Evolutionary conservation across 2,329 filamentous ascomycete species (phyloP).

Genomic region (Didymella segeticola): DNA sequence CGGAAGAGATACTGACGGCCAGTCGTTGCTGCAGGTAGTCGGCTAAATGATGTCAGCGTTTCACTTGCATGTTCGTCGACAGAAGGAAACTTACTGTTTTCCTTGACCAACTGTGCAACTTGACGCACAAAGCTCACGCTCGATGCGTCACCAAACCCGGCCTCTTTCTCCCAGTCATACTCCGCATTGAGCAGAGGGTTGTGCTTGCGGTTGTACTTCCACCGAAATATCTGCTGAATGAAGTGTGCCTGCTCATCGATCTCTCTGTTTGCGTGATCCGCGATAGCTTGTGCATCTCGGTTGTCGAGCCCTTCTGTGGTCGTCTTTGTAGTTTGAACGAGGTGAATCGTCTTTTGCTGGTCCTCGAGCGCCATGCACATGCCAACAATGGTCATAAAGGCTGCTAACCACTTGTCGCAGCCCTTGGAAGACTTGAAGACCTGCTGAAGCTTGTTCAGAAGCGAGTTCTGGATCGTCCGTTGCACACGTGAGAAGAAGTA

Average conservation of each 20-base stretch:
- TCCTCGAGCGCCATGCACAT: conserved; percentile 58
- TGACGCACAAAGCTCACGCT: conserved; percentile 47
- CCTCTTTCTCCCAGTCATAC: conserved; percentile 49
- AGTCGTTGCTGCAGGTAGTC: conserved; percentile 49
- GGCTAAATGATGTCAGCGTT: conserved; percentile 36
- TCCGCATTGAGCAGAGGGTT: conserved; percentile 49
- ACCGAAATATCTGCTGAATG: conserved; percentile 55
- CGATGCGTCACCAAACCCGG: conserved; percentile 42
- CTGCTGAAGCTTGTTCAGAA: conserved; percentile 57
- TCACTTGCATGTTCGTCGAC: neutral
- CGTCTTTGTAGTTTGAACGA: conserved; percentile 51
- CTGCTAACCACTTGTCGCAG: conserved; percentile 54
- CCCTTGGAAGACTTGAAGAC: conserved; percentile 54
- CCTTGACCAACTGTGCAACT: conserved; percentile 49
- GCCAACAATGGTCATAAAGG: conserved; percentile 56
- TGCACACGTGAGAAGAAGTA: conserved; percentile 57
- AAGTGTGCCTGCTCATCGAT: conserved; percentile 56
- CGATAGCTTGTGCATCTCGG: conserved; percentile 41
- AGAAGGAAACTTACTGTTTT: conserved; percentile 51
- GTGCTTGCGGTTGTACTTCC: conserved; percentile 56
- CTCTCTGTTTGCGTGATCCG: conserved; percentile 50
- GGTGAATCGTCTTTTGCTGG: conserved; percentile 54
- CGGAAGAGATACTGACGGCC: conserved; percentile 46
- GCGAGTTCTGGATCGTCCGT: conserved; percentile 49
- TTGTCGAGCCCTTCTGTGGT: conserved; percentile 37